These are phyloP conservation scores for Fistulifera pelliculosa DNA, from an alignment of 108 stramenopile species.

Conservation along the genomic window DNA sequence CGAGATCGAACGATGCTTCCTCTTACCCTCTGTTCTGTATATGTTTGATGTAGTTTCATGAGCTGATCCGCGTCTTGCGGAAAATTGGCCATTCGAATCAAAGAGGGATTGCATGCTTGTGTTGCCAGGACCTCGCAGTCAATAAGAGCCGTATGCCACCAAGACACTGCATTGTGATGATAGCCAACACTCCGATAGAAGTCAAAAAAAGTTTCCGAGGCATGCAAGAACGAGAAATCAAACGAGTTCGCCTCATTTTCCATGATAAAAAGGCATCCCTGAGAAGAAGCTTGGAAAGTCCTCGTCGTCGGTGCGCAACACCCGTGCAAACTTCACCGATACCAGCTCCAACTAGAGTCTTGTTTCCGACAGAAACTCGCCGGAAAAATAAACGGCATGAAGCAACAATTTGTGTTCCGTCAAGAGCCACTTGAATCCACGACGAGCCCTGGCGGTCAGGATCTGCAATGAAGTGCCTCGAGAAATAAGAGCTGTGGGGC, in stretches of 20 bases:
- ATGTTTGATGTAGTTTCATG: conserved; percentile 30
- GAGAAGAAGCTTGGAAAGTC: conserved; percentile 45
- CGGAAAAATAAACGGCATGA: conserved; percentile 58
- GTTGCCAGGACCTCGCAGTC: conserved; percentile 1
- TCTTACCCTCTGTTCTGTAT: conserved; percentile 50
- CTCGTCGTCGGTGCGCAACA: conserved; percentile 38
- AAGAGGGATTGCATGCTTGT: background rate
- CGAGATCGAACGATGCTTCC: conserved; percentile 45
- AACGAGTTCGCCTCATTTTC: conserved; percentile 16
- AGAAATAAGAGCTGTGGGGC: conserved; percentile 57
- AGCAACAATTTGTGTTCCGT: conserved; percentile 38
- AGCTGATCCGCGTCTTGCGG: conserved; percentile 44
- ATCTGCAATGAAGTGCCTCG: conserved; percentile 62
- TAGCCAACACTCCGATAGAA: conserved; percentile 51
- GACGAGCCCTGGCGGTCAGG: conserved; percentile 28
- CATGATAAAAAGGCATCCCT: conserved; percentile 56
- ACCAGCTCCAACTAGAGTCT: conserved; percentile 36
- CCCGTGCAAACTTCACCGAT: conserved; percentile 76
- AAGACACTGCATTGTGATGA: conserved; percentile 27
- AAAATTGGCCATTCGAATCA: conserved; percentile 44
- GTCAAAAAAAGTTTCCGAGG: conserved; percentile 49
- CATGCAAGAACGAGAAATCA: conserved; percentile 55
- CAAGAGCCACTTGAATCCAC: conserved; percentile 40
- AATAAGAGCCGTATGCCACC: conserved; percentile 23
- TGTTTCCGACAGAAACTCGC: conserved; percentile 22